Evolutionary conservation across 1,284 basidiomycete genomes (phyloP), one percentile per base, ranked within the genome.

Genomic region (Gomphus bonarii): DNA sequence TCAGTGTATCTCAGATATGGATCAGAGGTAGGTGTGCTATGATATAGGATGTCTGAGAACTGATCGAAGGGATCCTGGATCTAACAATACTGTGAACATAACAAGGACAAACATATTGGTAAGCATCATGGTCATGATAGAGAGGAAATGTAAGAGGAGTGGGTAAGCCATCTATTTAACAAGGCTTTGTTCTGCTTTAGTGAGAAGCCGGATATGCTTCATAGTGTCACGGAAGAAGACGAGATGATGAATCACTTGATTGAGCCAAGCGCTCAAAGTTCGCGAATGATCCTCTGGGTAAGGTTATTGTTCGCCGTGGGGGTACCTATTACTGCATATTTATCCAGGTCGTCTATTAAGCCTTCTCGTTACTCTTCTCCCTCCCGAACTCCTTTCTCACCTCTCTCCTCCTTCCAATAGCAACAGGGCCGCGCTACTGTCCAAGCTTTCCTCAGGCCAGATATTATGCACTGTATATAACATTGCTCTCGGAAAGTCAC

Each of bases 391-490:
- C 25, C 72, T 76, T 7, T 62, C 69, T 0, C 67, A 74, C 14
- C 69, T 85, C 3, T 73, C 76, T 0, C 61, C 71, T 0, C 62
- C 77, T 6, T 63, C 65, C 11, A 60, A 61, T 68, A 5, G 68
- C 74, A 38, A 73, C 73, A 42, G 63, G 61, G 2, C 66, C 66
- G 0, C 61, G 10, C 76, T 91, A 59, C 70, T 88, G 8, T 65
- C 72, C n/a, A 72, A 76, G 50, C 73, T 91, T 0, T 78, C 85
- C 0, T 89, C 88, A 1, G 92, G 92, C 0, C 85, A 91, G 63
- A 69, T 91, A 16, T 77, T 93, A 3, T 94, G 91, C 62, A 69
- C 77, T 2, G 84, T 86, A 1, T 93, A 91, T 71, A 95, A 94
- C 67, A 70, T 78, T 3, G 84, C 80, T 11, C 84, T 94, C 0